Percentiles rank a stretch among this genome's conserved stretches.
phyloP scores from a whole-genome alignment of 129 eudicot species.

The Deinandra increscens region DNA sequence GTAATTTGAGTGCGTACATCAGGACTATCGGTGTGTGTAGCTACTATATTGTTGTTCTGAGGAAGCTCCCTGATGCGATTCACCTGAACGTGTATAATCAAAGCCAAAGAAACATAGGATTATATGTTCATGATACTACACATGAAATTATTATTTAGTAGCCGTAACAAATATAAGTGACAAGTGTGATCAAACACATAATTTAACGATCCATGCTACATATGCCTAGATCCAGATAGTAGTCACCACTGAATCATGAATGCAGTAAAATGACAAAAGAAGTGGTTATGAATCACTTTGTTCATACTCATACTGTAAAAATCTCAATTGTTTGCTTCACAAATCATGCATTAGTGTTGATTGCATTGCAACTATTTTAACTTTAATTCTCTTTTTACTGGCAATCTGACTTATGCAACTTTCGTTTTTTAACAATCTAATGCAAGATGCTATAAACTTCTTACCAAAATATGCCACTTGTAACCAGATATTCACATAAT shows the following conservation, averaged over 20 bases:
- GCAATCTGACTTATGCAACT: too few species aligned
- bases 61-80: constrained; percentile 92
- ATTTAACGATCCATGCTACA: neutral
- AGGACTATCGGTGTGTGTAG: constrained; percentile 94
- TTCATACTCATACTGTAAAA: neutral
- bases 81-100: constrained; percentile 48
- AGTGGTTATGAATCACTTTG: neutral
- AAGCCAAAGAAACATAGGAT: constrained; percentile 8
- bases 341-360: neutral
- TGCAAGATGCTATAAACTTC: too few species aligned
- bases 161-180: neutral
- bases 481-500: neutral
- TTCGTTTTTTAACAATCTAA: too few species aligned
- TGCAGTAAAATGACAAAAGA: neutral
- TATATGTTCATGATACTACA: neutral
- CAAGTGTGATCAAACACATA: neutral
- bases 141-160: neutral
- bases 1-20: constrained; percentile 49
- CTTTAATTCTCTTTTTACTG: too few species aligned
- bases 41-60: constrained; percentile 86
- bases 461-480: too few species aligned
- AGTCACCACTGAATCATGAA: neutral
- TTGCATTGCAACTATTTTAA: neutral
- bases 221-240: neutral
- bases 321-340: neutral